Percentiles rank a stretch among this genome's conserved stretches.
Conservation (phyloP, 176 grass and related monocot species). For the Avena atlantica region DNA sequence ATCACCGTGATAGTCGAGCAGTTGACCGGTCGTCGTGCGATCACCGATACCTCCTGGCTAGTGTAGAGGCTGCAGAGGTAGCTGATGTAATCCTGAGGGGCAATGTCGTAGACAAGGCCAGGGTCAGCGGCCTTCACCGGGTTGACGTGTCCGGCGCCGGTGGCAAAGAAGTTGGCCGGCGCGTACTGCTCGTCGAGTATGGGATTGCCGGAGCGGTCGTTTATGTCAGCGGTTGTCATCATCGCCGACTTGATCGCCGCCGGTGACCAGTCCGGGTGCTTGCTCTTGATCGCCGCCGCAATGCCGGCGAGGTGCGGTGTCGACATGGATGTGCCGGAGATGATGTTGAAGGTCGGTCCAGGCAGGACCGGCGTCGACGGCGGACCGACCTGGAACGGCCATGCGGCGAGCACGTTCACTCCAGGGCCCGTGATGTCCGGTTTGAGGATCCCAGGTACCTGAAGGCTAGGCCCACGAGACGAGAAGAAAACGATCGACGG, state of each 20-base stretch:
- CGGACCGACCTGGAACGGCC: background rate
- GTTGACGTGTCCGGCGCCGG: background rate
- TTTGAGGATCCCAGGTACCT: background rate
- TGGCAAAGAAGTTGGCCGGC: background rate
- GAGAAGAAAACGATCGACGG: background rate
- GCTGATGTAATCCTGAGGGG: background rate
- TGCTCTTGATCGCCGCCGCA: background rate
- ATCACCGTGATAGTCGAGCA: background rate
- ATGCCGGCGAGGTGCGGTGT: background rate
- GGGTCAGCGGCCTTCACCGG: background rate
- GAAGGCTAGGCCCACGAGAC: background rate
- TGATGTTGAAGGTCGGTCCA: background rate
- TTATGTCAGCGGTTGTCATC: slow-evolving; percentile 59
- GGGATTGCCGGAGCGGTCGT: background rate
- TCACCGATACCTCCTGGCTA: background rate
- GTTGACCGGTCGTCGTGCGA: background rate
- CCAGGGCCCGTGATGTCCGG: slow-evolving; percentile 2
- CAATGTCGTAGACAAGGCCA: background rate
- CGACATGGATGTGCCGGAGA: slow-evolving; percentile 17
- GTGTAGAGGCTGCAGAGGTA: background rate
- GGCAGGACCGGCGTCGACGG: background rate
- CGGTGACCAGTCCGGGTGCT: slow-evolving; percentile 57
- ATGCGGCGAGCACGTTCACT: background rate
- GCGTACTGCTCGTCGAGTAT: background rate
- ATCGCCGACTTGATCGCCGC: slow-evolving; percentile 86